Conservation (phyloP, 345 rosid species). For the Nasturtium officinale region DNA sequence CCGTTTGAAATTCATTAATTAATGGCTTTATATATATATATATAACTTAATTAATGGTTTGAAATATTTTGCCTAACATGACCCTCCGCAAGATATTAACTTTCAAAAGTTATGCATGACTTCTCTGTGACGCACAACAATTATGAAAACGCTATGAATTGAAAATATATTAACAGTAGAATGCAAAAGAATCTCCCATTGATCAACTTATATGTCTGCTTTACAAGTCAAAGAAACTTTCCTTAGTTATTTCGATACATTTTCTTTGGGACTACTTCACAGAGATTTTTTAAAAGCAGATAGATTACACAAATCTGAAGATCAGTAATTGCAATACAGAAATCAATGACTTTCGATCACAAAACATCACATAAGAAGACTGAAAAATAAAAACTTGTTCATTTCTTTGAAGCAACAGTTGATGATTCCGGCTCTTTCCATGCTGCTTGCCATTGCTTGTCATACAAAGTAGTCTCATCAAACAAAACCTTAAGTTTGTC, state of each 20-base stretch:
- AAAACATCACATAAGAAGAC: constrained; percentile 9
- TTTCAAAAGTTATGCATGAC: background rate
- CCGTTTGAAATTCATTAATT: too few species aligned
- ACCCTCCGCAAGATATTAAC: too few species aligned
- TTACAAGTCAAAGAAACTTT: constrained; percentile 15
- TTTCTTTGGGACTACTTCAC: constrained; percentile 28
- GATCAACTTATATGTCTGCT: constrained; percentile 5
- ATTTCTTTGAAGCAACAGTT: constrained; percentile 32
- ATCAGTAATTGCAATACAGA: constrained; percentile 34
- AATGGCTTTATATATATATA: too few species aligned
- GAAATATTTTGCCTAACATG: too few species aligned
- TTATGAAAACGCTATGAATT: background rate
- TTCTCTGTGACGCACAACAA: background rate
- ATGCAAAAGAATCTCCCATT: constrained; percentile 3
- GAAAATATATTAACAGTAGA: background rate
- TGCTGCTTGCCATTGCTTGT: constrained; percentile 97
- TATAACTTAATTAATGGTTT: too few species aligned
- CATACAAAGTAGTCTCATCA: constrained; percentile 92
- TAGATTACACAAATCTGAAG: constrained; percentile 19
- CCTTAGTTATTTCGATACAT: background rate
- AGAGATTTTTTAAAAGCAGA: constrained; percentile 7
- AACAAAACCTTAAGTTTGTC: constrained; percentile 70
- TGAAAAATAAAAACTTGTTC: constrained; percentile 14
- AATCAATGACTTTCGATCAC: constrained; percentile 15
- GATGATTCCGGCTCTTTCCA: constrained; percentile 74